Evolutionary conservation across 2,329 filamentous ascomycete species (phyloP).

Genomic region (Phyllosticta citriasiana): DNA sequence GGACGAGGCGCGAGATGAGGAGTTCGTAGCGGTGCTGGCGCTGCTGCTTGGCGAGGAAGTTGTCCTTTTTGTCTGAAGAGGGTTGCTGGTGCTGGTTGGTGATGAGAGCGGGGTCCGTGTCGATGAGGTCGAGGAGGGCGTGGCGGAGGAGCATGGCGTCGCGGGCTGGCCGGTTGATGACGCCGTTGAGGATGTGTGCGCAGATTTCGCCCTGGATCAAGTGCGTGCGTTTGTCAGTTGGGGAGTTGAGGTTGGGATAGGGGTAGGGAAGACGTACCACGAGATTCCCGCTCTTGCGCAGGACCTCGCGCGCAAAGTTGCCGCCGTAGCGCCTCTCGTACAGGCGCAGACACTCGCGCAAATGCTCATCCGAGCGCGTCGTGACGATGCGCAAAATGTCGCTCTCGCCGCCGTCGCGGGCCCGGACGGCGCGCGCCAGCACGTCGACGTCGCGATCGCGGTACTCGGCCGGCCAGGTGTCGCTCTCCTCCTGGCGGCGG

Average conservation of each 20-base stretch:
- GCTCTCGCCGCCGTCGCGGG: conserved; percentile 70
- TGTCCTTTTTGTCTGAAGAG: conserved; percentile 19
- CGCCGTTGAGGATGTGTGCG: conserved; percentile 89
- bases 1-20: conserved; percentile 75
- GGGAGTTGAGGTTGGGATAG: background rate
- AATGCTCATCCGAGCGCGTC: conserved; percentile 66
- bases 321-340: conserved; percentile 65
- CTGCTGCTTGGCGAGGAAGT: conserved; percentile 13
- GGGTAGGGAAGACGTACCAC: conserved; percentile 50
- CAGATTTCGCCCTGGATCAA: conserved; percentile 71
- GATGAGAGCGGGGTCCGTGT: conserved; percentile 15
- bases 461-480: conserved; percentile 49
- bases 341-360: conserved; percentile 65
- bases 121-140: conserved; percentile 55
- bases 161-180: conserved; percentile 89
- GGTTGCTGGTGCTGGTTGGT: conserved; percentile 3
- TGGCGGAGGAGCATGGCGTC: conserved; percentile 87
- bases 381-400: conserved; percentile 81
- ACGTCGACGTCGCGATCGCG: conserved; percentile 57
- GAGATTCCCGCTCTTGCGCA: conserved; percentile 81
- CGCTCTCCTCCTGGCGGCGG: conserved; percentile 69
- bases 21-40: conserved; percentile 64
- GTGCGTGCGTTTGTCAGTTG: background rate
- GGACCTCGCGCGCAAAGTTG: conserved; percentile 81
- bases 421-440: conserved; percentile 59